Conservation (phyloP, 2,329 filamentous ascomycete species). For the Didymellaceae sp. region DNA sequence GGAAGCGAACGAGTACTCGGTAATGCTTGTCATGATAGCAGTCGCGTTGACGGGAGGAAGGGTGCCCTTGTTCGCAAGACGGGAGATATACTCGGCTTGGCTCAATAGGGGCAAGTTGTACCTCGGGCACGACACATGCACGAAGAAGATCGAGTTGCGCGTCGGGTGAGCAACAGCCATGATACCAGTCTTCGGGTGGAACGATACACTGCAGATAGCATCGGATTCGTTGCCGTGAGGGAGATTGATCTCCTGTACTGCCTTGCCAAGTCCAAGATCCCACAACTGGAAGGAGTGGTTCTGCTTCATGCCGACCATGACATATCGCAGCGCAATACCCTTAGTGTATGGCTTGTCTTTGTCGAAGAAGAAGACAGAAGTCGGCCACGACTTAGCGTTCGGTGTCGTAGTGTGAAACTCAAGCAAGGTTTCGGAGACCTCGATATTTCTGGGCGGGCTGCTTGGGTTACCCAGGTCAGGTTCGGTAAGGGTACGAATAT, state of each 20-base stretch:
- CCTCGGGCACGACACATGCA: conserved; percentile 91
- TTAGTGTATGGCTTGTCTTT: conserved; percentile 94
- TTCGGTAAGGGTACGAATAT: conserved; percentile 78
- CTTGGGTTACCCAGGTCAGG: conserved; percentile 53
- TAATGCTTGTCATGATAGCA: conserved; percentile 94
- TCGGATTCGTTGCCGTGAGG: conserved; percentile 96
- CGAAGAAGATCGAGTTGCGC: conserved; percentile 95
- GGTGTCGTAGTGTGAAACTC: conserved; percentile 86
- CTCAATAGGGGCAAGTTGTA: conserved; percentile 82
- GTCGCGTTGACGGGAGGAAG: conserved; percentile 86
- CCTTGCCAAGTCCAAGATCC: conserved; percentile 94
- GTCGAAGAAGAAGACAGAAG: conserved; percentile 93
- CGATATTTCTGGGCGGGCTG: conserved; percentile 61
- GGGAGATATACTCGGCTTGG: conserved; percentile 86
- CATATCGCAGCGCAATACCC: conserved; percentile 87
- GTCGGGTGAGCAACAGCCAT: conserved; percentile 95
- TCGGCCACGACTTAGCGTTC: conserved; percentile 94
- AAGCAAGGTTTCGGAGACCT: conserved; percentile 85
- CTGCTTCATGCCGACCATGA: conserved; percentile 98
- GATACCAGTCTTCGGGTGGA: conserved; percentile 90
- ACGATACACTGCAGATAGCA: conserved; percentile 96
- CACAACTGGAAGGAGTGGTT: conserved; percentile 98
- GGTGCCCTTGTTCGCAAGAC: conserved; percentile 66
- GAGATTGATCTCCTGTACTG: conserved; percentile 95
- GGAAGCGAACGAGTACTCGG: conserved; percentile 89